Percentiles rank a stretch among this genome's conserved stretches.
Evolutionary conservation across 208 protist species (phyloP).

Genomic region (Kentomonas sorsogonicus): DNA sequence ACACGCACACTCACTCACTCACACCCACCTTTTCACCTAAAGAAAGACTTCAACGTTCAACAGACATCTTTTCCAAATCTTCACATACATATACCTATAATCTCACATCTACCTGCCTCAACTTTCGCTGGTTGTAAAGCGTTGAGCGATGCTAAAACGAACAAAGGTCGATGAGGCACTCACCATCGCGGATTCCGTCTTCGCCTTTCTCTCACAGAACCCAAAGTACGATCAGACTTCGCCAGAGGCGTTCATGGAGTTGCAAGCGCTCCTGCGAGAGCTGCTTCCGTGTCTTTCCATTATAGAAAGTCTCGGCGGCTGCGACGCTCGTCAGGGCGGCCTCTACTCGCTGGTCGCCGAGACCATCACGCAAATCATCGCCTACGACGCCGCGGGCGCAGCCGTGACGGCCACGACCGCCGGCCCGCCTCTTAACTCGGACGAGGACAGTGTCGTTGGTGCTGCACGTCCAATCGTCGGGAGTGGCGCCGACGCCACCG

Average conservation of each 20-base stretch:
- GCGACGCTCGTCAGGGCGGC: too few species aligned
- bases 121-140: not conserved
- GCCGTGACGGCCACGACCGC: too few species aligned
- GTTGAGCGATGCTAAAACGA: conserved; percentile 4
- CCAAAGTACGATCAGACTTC: not conserved
- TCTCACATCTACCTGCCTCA: too few species aligned
- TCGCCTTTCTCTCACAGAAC: conserved; percentile 16
- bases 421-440: too few species aligned
- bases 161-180: conserved; percentile 12
- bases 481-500: too few species aligned
- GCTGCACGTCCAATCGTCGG: too few species aligned
- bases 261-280: conserved; percentile 16
- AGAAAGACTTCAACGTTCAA: not conserved
- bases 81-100: not conserved
- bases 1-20: not conserved
- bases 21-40: not conserved
- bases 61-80: not conserved
- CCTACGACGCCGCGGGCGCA: conserved; percentile 91
- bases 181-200: not conserved
- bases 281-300: conserved; percentile 35
- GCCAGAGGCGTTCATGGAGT: not conserved
- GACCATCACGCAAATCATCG: not conserved
- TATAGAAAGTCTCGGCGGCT: conserved; percentile 23
- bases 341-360: too few species aligned
- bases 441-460: too few species aligned